Conservation (phyloP, 352 stramenopile genomes). For the Globisporangium cylindrosporum region DNA sequence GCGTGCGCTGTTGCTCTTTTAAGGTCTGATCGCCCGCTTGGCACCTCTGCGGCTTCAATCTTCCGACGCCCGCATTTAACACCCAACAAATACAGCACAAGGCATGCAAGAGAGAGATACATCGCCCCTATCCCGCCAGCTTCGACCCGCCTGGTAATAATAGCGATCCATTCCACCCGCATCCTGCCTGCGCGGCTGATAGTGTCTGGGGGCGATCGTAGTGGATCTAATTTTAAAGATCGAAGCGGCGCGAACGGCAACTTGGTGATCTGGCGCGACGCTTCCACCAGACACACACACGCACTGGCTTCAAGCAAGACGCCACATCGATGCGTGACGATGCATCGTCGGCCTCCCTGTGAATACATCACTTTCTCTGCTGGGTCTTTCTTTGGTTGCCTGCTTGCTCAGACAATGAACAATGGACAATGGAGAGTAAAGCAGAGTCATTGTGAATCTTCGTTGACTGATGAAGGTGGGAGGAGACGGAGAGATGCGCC, state of each 20-base stretch:
- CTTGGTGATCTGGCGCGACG: background rate
- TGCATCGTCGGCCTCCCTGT: background rate
- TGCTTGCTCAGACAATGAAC: background rate
- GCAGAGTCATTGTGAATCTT: background rate
- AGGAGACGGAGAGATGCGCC: background rate
- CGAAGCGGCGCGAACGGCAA: background rate
- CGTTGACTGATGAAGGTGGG: background rate
- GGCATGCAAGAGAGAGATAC: no score
- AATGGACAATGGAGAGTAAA: background rate
- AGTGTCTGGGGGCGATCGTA: background rate
- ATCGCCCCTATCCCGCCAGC: background rate
- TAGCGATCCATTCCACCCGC: background rate
- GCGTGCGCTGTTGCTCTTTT: constrained; percentile 6
- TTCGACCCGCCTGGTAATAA: background rate
- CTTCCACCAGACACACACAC: background rate
- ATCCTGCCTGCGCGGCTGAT: background rate
- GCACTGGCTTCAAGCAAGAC: background rate
- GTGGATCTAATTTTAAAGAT: background rate
- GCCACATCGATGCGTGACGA: constrained; percentile 1
- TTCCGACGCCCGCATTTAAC: background rate
- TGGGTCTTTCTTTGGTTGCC: background rate
- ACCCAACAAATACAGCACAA: background rate
- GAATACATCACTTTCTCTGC: background rate
- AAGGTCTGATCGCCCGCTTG: background rate
- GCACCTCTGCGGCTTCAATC: background rate